Base-by-base conservation (phyloP, 2,329 filamentous ascomycete species). In the Talaromyces sp. region DNA sequence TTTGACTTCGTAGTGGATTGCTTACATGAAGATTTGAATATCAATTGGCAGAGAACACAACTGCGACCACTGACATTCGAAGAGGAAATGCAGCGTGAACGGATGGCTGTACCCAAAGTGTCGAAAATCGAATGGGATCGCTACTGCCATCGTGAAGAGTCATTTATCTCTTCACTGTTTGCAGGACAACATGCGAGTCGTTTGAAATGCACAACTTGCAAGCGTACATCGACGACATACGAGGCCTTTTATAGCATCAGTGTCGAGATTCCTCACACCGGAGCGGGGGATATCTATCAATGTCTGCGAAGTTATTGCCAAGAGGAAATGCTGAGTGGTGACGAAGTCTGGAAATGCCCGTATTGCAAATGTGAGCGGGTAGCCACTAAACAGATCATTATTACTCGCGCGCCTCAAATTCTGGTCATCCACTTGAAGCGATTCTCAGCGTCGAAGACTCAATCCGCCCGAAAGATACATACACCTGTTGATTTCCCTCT, bases 21-120 rank as follows among this genome's bases (percentile, higher is more conserved):
- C 63, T 79, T 97, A 11, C 88, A 93, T 65, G 89, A 94, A 68
- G 94, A 99, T 73, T 86, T 95, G 5, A 95, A 96, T 69, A 74
- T 80, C 6, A 80, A 82, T 31, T 88, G 84, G 77, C 78, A 83
- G 61, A 77, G 81, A 55, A 78, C 76, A 2, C 84, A 82, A 0
- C 75, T 87, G 2, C 79, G 80, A 52, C 78, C 80, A 5, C 74
- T 88, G 40, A 85, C 82, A 0, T 78, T 80, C 15, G 74, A 80
- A 25, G 81, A 88, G 66, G 85, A 88, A 69, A 74, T 81, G 63
- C 77, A 77, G 52, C 80, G 86, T 22, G 85, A 88, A 66, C 73
- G 78, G 19, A 80, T 84, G 70, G 81, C 83, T 0, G 80, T 84
- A 11, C 78, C 86, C 60, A 77, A 86, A 57, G 87, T 86, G n/a